phyloP scores from a whole-genome alignment of 306 rosid species.

The Cucurbita ficifolia region DNA sequence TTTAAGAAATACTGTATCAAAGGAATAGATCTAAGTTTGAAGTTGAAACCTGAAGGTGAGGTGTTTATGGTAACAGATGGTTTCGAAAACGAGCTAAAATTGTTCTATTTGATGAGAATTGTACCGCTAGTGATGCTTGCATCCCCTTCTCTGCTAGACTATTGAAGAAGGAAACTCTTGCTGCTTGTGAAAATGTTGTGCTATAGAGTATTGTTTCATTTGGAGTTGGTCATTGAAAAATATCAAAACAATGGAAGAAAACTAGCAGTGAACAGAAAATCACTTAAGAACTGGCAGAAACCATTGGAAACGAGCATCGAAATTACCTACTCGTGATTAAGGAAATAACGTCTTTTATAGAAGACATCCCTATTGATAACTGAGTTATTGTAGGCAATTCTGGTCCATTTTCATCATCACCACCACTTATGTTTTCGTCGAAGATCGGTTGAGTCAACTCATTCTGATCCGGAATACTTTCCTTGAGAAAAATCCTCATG shows the following conservation, averaged over 20 bases:
- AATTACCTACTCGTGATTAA: constrained; percentile 45
- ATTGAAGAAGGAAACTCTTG: constrained; percentile 47
- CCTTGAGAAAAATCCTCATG: constrained; percentile 71
- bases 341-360: constrained; percentile 22
- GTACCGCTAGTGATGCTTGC: constrained; percentile 48
- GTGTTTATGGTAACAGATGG: background rate
- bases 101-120: background rate
- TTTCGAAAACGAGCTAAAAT: background rate
- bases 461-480: constrained; percentile 24
- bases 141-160: constrained; percentile 68
- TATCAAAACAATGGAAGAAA: background rate
- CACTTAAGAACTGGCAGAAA: background rate
- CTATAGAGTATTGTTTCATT: constrained; percentile 24
- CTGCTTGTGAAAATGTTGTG: constrained; percentile 57
- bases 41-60: background rate
- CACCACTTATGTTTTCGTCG: constrained; percentile 12
- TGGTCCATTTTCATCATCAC: constrained; percentile 6
- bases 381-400: constrained; percentile 7
- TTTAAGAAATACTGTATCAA: constrained; percentile 74
- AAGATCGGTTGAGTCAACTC: constrained; percentile 36
- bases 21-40: background rate
- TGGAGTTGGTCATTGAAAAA: background rate
- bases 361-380: constrained; percentile 37
- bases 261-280: background rate
- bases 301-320: background rate